These are phyloP conservation scores for Ostreobium quekettii DNA, from an alignment of 139 green algal genomes.

Conservation along the genomic window DNA sequence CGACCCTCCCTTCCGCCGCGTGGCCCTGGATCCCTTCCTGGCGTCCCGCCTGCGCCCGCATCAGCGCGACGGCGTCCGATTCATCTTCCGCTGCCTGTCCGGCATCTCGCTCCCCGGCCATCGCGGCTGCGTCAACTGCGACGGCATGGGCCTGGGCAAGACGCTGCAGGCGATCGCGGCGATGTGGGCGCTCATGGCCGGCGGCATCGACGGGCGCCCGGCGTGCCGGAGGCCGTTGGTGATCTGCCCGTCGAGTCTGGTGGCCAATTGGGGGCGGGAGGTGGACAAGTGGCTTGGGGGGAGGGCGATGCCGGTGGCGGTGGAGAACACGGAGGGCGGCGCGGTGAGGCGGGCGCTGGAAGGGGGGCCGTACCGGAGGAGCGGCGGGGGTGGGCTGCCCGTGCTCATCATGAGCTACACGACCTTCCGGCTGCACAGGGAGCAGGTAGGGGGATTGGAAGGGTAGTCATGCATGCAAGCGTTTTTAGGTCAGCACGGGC, in stretches of 20 bases:
- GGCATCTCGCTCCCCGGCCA: constrained; percentile 46
- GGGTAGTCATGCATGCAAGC: too few relatives aligned
- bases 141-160: constrained; percentile 54
- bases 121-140: constrained; percentile 52
- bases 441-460: too few relatives aligned
- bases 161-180: constrained; percentile 44
- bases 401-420: neutral
- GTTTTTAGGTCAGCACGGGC: too few relatives aligned
- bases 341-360: constrained; percentile 38
- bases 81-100: constrained; percentile 78
- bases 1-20: too few relatives aligned
- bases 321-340: constrained; percentile 47
- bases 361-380: constrained; percentile 15
- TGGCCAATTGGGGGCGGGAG: constrained; percentile 81
- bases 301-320: constrained; percentile 37
- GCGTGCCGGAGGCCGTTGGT: constrained; percentile 74
- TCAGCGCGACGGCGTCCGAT: constrained; percentile 64
- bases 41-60: constrained; percentile 51
- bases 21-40: constrained; percentile 52
- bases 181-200: constrained; percentile 65
- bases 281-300: constrained; percentile 49
- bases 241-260: constrained; percentile 88
- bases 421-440: neutral
- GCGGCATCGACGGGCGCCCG: constrained; percentile 32
- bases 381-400: neutral